Evolutionary conservation across 148 eudicot species (phyloP).

Genomic region (Pharnaceum exiguum): DNA sequence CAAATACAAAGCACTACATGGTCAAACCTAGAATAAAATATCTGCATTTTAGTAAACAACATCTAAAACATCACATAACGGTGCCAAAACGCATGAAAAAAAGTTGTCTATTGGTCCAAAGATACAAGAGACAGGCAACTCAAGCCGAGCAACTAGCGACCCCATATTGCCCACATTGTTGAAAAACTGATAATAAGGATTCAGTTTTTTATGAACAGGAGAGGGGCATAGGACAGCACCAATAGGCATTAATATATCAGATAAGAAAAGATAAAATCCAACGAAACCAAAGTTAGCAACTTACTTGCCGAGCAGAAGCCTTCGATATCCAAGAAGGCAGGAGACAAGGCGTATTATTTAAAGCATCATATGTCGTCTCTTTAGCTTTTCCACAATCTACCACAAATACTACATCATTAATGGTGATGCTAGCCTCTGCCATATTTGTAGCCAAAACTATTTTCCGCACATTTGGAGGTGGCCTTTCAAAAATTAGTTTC

Average conservation of each 20-base stretch:
- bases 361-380: constrained; percentile 97
- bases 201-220: no score
- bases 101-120: no score
- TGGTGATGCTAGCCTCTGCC: constrained; percentile 99
- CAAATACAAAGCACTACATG: constrained; percentile 16
- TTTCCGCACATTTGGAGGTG: constrained; percentile 84
- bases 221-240: no score
- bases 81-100: no score
- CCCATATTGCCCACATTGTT: no score
- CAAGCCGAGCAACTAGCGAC: no score
- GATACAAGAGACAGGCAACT: no score
- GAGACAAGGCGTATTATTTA: constrained; percentile 92
- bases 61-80: no score
- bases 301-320: constrained; percentile 97
- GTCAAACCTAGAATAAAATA: constrained; percentile 11
- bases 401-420: constrained; percentile 90
- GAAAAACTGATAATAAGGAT: no score
- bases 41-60: no score
- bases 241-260: no score
- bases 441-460: constrained; percentile 94
- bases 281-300: constrained; percentile 13
- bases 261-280: no score
- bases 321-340: constrained; percentile 98
- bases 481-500: constrained; percentile 87
- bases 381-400: constrained; percentile 99